Base-by-base conservation (phyloP, 345 rosid genomes). In the Citrus inodora region DNA sequence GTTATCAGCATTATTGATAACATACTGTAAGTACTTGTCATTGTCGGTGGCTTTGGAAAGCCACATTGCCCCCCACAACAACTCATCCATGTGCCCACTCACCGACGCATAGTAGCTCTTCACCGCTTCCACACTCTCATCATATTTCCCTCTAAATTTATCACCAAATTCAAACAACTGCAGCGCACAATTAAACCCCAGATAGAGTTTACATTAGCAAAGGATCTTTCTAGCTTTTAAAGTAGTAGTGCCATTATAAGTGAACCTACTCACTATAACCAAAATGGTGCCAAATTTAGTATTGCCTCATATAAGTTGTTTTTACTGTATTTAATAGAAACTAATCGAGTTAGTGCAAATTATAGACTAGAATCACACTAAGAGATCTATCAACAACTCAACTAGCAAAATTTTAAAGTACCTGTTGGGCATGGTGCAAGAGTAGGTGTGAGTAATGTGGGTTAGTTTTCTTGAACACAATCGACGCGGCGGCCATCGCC, bases 61-160 rank as follows among this genome's bases (percentile, higher is more conserved):
- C 99, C 99, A 96, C 87, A 90, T 79, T 65, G 95, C 98, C 40
- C 87, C 98, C 99, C 98, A 96, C 81, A 96, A 79, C 88, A 96
- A 84, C 90, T 96, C 99, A 70, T 96, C 99, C 90, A 72, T 89
- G 89, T 91, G 92, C 56, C 98, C 99, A 85, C 98, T 96, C 84
- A 92, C 96, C 74, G 99, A 96, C 69, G 93, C 86, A 67, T 94
- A 96, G 88, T 96, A 91, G 83, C 86, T 89, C 87, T 87, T 94
- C 85, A 87, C 99, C 79, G 85, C 95, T 65, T 80, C 86, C 62
- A 94, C 76, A 56, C 95, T 92, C 78, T 80, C 90, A 35, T 94
- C 98, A 72, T 94, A 96, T 80, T 87, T 88, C 58, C 97, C 98
- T 80, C 99, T 85, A 66, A 84, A 83, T 73, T 82, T 87, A 77